phyloP scores from a whole-genome alignment of 2,329 filamentous ascomycete species.

The Scedosporium dehoogii region DNA sequence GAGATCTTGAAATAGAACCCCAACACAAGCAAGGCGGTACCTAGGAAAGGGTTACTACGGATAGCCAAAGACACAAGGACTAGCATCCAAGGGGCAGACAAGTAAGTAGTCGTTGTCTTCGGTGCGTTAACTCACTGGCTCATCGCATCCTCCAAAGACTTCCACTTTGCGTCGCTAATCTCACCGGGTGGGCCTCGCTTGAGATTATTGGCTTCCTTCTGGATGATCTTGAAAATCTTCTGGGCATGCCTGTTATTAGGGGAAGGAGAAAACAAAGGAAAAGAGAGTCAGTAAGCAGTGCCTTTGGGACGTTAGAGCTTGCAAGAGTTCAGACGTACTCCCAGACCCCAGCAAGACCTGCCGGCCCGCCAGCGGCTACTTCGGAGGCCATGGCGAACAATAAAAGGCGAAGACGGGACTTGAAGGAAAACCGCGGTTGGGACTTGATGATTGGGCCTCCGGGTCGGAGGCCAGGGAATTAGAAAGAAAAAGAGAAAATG shows the following conservation, averaged over 20 bases:
- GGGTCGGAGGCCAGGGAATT: not conserved
- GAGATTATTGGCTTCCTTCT: slow-evolving; percentile 32
- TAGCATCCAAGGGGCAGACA: not conserved
- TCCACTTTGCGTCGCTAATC: slow-evolving; percentile 31
- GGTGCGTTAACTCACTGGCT: slow-evolving; percentile 25
- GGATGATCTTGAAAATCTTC: slow-evolving; percentile 31
- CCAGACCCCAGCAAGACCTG: slow-evolving; percentile 10
- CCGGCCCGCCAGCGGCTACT: not conserved
- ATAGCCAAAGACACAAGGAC: no score
- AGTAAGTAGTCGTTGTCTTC: not conserved
- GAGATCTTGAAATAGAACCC: slow-evolving; percentile 63
- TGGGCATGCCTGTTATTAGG: slow-evolving; percentile 24
- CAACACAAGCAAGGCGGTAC: slow-evolving; percentile 56
- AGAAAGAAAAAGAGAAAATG: not conserved
- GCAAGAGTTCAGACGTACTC: slow-evolving; percentile 8
- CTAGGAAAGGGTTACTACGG: not conserved
- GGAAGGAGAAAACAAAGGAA: no score
- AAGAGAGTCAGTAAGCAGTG: not conserved
- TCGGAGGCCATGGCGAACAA: slow-evolving; percentile 3
- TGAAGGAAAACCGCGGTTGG: not conserved
- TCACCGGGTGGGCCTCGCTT: slow-evolving; percentile 23
- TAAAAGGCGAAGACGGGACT: not conserved
- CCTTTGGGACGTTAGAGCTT: not conserved
- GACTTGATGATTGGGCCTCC: not conserved
- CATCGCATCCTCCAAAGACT: slow-evolving; percentile 31